phyloP scores from a whole-genome alignment of 192 early-diverging fungal species.

The Phlyctochytrium arcticum region DNA sequence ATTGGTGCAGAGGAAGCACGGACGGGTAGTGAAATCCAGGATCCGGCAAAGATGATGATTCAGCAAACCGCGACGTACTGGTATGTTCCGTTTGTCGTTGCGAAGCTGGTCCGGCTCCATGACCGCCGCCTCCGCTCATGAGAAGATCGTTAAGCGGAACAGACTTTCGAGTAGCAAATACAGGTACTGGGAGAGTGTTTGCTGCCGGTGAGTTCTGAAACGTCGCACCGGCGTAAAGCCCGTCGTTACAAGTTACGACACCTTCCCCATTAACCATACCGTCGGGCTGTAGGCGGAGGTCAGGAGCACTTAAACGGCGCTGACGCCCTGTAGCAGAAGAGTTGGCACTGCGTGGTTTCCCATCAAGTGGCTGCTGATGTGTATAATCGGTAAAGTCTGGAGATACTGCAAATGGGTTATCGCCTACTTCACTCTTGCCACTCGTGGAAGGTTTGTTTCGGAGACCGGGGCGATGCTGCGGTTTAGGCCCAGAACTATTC shows the following conservation, averaged over 20 bases:
- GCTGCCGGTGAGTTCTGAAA: slow-evolving; percentile 53
- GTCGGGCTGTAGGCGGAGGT: slow-evolving; percentile 19
- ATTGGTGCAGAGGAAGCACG: slow-evolving; percentile 3
- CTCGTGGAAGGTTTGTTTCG: no score
- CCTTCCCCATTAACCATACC: not conserved
- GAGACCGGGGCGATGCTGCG: no score
- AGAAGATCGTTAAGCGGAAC: not conserved
- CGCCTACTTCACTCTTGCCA: no score
- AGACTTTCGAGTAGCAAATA: slow-evolving; percentile 22
- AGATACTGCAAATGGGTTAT: no score
- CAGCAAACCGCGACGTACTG: not conserved
- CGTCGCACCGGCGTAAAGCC: slow-evolving; percentile 48
- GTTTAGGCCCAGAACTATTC: no score
- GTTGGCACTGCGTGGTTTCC: no score
- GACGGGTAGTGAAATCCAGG: slow-evolving; percentile 13
- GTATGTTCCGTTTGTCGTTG: not conserved
- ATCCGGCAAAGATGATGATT: not conserved
- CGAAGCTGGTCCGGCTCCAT: not conserved
- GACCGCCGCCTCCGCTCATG: not conserved
- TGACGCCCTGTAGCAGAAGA: no score
- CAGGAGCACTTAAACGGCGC: slow-evolving; percentile 19
- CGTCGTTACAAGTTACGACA: not conserved
- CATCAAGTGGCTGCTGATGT: no score
- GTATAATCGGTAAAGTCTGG: no score
- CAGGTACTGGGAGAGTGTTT: slow-evolving; percentile 42